These are phyloP conservation scores for Mortierella claussenii DNA, from an alignment of 192 early-diverging fungal genomes.

Conservation along the genomic window DNA sequence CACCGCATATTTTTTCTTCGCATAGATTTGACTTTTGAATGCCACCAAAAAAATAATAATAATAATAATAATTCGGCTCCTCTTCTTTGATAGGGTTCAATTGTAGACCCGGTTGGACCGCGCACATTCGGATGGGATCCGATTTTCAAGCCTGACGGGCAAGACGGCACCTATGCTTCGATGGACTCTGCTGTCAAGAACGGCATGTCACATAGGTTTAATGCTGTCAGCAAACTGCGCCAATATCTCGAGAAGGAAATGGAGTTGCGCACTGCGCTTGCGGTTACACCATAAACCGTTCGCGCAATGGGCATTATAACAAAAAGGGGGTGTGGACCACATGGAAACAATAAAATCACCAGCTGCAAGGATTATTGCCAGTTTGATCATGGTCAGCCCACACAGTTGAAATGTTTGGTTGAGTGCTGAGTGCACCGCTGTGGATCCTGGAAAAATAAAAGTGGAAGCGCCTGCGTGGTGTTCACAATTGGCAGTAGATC, in stretches of 20 bases:
- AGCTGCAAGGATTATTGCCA: too few species aligned
- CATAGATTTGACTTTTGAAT: background rate
- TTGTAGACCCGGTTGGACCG: conserved; percentile 88
- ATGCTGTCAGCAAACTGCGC: conserved; percentile 76
- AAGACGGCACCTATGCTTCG: conserved; percentile 84
- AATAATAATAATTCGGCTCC: too few species aligned
- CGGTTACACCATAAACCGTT: conserved; percentile 4
- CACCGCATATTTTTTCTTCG: background rate
- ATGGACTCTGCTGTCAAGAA: conserved; percentile 89
- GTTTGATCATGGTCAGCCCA: too few species aligned
- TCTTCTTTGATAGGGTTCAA: conserved; percentile 70
- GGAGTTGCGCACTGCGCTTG: conserved; percentile 4
- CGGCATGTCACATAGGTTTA: conserved; percentile 88
- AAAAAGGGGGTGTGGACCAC: too few species aligned
- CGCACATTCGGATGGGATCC: conserved; percentile 96
- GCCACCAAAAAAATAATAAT: too few species aligned
- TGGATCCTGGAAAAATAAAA: too few species aligned
- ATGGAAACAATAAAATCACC: too few species aligned
- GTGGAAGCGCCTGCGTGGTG: too few species aligned
- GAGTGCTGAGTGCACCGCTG: too few species aligned
- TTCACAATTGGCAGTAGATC: too few species aligned
- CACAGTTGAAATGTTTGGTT: too few species aligned
- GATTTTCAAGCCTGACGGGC: conserved; percentile 88
- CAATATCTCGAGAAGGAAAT: conserved; percentile 38
- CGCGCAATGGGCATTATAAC: background rate